Conservation (phyloP, 2,329 filamentous ascomycete genomes). For the Fusarium mexicanum region DNA sequence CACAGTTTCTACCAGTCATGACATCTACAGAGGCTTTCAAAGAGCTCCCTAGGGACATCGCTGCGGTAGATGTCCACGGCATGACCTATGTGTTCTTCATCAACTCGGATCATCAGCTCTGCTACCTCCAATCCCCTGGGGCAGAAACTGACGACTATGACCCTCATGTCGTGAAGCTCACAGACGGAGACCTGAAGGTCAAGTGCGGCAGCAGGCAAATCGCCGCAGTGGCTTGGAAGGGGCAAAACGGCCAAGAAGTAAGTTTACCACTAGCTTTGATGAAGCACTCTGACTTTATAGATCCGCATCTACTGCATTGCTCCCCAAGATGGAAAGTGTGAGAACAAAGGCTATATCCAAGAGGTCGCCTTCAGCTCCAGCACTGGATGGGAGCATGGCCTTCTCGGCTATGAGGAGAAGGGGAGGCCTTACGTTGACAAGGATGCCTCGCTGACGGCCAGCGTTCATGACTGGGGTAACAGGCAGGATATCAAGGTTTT, state of each 20-base stretch:
- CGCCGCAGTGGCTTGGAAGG: background rate
- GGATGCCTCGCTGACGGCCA: background rate
- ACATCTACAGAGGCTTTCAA: background rate
- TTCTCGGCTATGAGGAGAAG: background rate
- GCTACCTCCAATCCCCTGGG: background rate
- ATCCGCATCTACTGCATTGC: background rate
- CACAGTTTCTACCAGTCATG: background rate
- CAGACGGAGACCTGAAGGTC: background rate
- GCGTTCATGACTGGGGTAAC: background rate
- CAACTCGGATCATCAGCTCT: background rate
- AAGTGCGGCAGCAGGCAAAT: background rate
- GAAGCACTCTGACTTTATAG: background rate
- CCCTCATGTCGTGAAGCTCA: background rate
- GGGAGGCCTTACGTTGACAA: background rate
- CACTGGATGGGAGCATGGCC: background rate
- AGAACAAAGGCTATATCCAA: background rate
- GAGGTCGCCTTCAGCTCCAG: background rate
- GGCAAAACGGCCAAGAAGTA: background rate
- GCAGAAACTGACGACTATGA: background rate
- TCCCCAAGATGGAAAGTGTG: background rate
- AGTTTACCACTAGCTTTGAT: accelerated
- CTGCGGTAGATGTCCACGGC: background rate
- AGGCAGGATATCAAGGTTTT: background rate
- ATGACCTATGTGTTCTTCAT: background rate
- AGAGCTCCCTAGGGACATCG: background rate